Evolutionary conservation across 768 basidiomycete species (phyloP).

Genomic region (Tylopilus intermedius): DNA sequence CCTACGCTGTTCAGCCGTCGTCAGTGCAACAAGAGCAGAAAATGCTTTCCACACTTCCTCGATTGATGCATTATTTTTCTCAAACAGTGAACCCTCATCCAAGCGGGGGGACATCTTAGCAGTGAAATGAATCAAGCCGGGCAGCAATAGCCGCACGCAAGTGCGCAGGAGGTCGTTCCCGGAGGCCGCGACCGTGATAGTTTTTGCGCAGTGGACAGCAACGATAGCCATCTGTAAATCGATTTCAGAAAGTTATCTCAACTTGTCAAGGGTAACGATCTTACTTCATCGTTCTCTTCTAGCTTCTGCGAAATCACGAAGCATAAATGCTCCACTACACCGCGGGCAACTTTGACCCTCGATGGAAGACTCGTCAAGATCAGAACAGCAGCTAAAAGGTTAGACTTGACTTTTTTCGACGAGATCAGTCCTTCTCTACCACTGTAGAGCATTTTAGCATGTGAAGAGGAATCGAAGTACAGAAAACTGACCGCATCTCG

Average conservation of each 20-base stretch:
- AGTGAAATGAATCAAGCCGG: constrained; percentile 76
- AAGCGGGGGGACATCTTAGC: constrained; percentile 60
- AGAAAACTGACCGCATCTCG: constrained; percentile 72
- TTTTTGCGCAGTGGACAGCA: constrained; percentile 86
- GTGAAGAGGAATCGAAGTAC: background rate
- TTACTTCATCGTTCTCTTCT: constrained; percentile 62
- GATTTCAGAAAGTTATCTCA: constrained; percentile 1
- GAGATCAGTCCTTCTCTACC: constrained; percentile 76
- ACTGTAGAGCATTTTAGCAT: constrained; percentile 36
- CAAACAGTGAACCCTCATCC: constrained; percentile 52
- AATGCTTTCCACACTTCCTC: constrained; percentile 84
- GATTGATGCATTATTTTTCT: constrained; percentile 56
- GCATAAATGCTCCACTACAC: constrained; percentile 78
- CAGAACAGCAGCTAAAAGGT: constrained; percentile 80
- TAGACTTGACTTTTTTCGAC: constrained; percentile 82
- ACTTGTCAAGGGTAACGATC: constrained; percentile 11
- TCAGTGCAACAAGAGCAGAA: constrained; percentile 51
- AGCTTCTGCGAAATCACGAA: constrained; percentile 81
- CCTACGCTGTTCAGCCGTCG: constrained; percentile 62
- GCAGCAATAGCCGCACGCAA: constrained; percentile 67
- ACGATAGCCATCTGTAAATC: constrained; percentile 63
- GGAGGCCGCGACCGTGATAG: constrained; percentile 68
- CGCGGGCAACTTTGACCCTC: constrained; percentile 60
- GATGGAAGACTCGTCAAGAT: constrained; percentile 76
- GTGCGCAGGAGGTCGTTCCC: constrained; percentile 65